Evolutionary conservation across 345 rosid species (phyloP).

Genomic region (Syzygium grande): DNA sequence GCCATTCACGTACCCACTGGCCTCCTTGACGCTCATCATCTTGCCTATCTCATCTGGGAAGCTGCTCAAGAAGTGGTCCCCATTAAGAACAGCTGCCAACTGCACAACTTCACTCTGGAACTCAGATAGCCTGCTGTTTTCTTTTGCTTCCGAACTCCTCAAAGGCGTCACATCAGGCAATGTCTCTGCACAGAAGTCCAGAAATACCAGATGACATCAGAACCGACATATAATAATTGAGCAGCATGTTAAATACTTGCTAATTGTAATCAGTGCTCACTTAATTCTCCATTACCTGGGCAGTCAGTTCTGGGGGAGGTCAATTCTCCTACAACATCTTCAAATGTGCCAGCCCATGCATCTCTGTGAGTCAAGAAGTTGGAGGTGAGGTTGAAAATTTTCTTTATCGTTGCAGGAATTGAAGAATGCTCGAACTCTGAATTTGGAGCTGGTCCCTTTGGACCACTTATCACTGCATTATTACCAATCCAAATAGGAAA

Average conservation of each 20-base stretch:
- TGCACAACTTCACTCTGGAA: conserved; percentile 86
- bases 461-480: conserved; percentile 48
- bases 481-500: neutral
- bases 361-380: conserved; percentile 90
- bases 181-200: conserved; percentile 27
- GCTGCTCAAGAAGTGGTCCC: conserved; percentile 81
- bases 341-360: conserved; percentile 97
- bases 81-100: conserved; percentile 82
- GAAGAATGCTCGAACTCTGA: conserved; percentile 75
- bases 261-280: neutral
- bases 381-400: conserved; percentile 70
- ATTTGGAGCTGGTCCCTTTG: conserved; percentile 58
- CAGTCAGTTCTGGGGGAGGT: conserved; percentile 82
- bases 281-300: conserved; percentile 27
- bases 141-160: conserved; percentile 60
- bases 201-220: neutral
- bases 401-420: conserved; percentile 83
- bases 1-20: conserved; percentile 58
- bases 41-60: conserved; percentile 65
- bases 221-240: neutral
- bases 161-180: conserved; percentile 60
- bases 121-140: conserved; percentile 49
- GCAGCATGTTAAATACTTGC: neutral
- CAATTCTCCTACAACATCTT: conserved; percentile 51
- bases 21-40: conserved; percentile 73